Evolutionary conservation across 2,329 filamentous ascomycete species (phyloP).

Genomic region (Lasiodiplodia sp.): DNA sequence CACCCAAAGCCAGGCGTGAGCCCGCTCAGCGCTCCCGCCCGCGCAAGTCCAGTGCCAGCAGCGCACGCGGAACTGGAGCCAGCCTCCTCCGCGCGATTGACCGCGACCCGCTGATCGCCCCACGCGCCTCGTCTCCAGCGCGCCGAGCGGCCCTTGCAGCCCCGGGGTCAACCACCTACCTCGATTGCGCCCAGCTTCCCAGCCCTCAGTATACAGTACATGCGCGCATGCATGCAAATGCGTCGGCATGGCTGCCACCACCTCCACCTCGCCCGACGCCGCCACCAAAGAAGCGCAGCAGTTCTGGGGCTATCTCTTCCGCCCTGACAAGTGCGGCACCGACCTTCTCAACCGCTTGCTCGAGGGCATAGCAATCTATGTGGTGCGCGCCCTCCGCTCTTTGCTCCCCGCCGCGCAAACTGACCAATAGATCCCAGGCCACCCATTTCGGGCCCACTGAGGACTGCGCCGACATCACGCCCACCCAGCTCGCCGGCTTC

Average conservation of each 20-base stretch:
- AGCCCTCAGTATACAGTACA: conserved; percentile 4
- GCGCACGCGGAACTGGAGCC: conserved; percentile 19
- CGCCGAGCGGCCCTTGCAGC: conserved; percentile 27
- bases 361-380: conserved; percentile 55
- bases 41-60: conserved; percentile 1
- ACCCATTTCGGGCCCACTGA: conserved; percentile 51
- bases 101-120: conserved; percentile 28
- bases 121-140: conserved; percentile 22
- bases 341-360: conserved; percentile 55
- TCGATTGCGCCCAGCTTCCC: neutral
- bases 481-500: conserved; percentile 56
- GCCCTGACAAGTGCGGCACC: conserved; percentile 59
- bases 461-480: conserved; percentile 56
- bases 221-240: conserved; percentile 16
- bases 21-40: conserved; percentile 11
- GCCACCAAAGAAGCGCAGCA: conserved; percentile 53
- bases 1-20: conserved; percentile 7
- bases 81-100: conserved; percentile 25
- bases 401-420: conserved; percentile 1
- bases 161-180: conserved; percentile 11
- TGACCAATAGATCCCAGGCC: conserved; percentile 41
- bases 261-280: conserved; percentile 38
- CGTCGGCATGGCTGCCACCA: conserved; percentile 28
- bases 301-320: conserved; percentile 61
- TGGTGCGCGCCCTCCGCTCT: conserved; percentile 43